Evolutionary conservation across 345 rosid genomes (phyloP), one percentile per base, ranked within the genome.

Genomic region (Nephelium lappaceum): DNA sequence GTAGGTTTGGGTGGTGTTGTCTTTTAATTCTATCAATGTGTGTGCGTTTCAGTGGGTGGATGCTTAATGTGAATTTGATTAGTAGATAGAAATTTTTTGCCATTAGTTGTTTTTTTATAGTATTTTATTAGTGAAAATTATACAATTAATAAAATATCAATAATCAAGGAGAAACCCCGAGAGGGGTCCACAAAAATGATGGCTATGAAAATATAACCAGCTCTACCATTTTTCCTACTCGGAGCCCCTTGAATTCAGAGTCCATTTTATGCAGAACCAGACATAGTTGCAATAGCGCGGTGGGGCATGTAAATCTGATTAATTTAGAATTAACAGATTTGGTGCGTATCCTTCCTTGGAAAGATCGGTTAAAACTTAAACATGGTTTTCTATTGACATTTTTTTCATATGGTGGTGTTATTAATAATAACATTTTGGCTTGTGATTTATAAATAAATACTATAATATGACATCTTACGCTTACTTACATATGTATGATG

Each of bases 311-410:
- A 16, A 49, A 16, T 21, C 47, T 5, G 0, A 71, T 24, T 71
- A 45, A 70, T 47, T 70, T 70, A 45, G 38, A 70, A 43, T 60
- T 64, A 27, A 31, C 2, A 24, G 68, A 64, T 64, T 64, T 31
- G 68, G 41, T 64, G 31, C 38, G 11, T n/a, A 3, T 63, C 12
- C 11, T 45, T 27, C 1, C 23, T 60, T 15, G n/a, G 58, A 51
- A 51, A 51, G 57, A 15, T 51, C n/a, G 11, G 11, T 58, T 58
- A 21, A 58, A 21, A 58, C 8, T 58, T 58, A 21, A 19, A 58
- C 57, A 51, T 51, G 57, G 16, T 51, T 7, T 2, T 51, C 57
- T 51, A 11, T 51, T 45, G 51, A 7, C 6, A 3, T 45, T 7
- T 45, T 45, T 45, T 7, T 45, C 0, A 45, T 45, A 45, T 53